phyloP scores from a whole-genome alignment of 306 rosid genomes.

The Cucurbita moschata region DNA sequence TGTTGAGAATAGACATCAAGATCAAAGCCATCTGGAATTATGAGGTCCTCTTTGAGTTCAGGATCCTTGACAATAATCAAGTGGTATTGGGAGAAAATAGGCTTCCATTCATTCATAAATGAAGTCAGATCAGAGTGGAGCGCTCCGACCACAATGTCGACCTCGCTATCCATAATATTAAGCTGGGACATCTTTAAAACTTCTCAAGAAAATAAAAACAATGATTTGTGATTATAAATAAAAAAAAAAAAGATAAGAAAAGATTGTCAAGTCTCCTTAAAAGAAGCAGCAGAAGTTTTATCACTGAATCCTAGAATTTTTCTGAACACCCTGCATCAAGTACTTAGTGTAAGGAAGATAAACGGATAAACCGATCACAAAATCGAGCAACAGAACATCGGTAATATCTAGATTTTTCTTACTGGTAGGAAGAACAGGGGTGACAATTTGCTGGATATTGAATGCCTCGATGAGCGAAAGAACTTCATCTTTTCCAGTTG shows the following conservation, averaged over 20 bases:
- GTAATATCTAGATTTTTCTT: slow-evolving; percentile 20
- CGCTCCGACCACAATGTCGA: slow-evolving; percentile 86
- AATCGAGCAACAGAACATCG: slow-evolving; percentile 3
- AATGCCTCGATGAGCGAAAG: slow-evolving; percentile 58
- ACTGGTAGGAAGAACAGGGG: slow-evolving; percentile 94
- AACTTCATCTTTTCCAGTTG: slow-evolving; percentile 81
- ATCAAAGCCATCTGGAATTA: slow-evolving; percentile 58
- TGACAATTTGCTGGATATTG: slow-evolving; percentile 51
- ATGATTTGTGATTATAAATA: background rate
- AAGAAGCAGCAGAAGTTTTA: slow-evolving; percentile 6
- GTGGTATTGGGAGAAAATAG: slow-evolving; percentile 65
- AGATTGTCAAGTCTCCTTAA: slow-evolving; percentile 7
- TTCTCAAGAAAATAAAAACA: slow-evolving; percentile 5
- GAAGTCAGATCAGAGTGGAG: slow-evolving; percentile 49
- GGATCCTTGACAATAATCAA: slow-evolving; percentile 81
- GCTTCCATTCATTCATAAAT: slow-evolving; percentile 71
- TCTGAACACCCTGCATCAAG: slow-evolving; percentile 71
- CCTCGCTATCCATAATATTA: slow-evolving; percentile 38
- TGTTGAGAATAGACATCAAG: slow-evolving; percentile 41
- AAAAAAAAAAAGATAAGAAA: background rate
- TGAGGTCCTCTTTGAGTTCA: slow-evolving; percentile 61
- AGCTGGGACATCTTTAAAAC: slow-evolving; percentile 51
- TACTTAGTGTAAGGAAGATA: slow-evolving; percentile 17
- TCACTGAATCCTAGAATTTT: slow-evolving; percentile 29
- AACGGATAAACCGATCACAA: background rate